Base-by-base conservation (phyloP, 139 green algal species). In the Pseudopediastrum boryanum region DNA sequence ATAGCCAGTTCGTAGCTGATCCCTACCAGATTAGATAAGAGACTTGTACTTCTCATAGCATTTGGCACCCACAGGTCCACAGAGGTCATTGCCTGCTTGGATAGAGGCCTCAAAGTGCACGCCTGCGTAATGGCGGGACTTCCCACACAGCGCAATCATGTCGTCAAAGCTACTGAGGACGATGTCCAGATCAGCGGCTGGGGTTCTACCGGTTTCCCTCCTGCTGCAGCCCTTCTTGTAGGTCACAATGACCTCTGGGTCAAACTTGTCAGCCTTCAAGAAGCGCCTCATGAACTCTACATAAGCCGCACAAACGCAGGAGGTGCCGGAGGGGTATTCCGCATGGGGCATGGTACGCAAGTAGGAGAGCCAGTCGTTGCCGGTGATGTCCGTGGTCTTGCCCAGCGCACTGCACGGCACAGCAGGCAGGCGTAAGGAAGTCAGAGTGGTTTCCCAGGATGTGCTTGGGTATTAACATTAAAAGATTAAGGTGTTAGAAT, bases 331-430 rank as follows among this genome's bases (percentile, higher is more conserved):
- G 0, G 58, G 58, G 58, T 66, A 66, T 12, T 66, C 56, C 38
- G 56, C 56, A 66, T 66, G 58, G 21, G 58, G 58, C 58, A 66
- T 66, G 58, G 58, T 66, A 31, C 58, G 58, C 23, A 66, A n/a
- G 58, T 66, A 66, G 58, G 31, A 42, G 58, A 42, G 36, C 58
- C 58, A 66, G 0, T 66, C 31, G n/a, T 31, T 66, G 19, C 58
- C 58, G 1, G 21, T 39, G 58, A 66, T 66, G 58, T 66, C 58
- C 21, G 36, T 29, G 31, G 58, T 66, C 31, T 31, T 31, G 1
- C 10, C 58, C 21, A n/a, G n/a, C n/a, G n/a, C n/a, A n/a, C n/a
- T n/a, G n/a, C n/a, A n/a, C n/a, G n/a, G n/a, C n/a, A n/a, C n/a
- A n/a, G n/a, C n/a, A n/a, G n/a, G n/a, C n/a, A n/a, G n/a, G n/a